Conservation (phyloP, 805 yeast genomes). For the Kluyveromyces dobzhanskii region DNA sequence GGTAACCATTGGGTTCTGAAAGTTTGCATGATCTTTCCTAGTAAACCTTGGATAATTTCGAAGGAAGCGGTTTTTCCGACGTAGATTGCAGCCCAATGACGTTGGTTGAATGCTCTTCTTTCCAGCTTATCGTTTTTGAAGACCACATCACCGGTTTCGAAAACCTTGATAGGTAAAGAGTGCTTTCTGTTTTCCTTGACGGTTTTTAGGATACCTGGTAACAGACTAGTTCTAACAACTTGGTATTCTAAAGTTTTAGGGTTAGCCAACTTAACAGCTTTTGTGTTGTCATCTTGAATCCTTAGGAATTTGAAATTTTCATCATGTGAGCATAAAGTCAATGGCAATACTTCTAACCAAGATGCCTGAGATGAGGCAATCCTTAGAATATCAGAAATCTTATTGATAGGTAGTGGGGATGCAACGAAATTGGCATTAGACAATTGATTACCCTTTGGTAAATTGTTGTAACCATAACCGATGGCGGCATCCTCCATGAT, state of each 20-base stretch:
- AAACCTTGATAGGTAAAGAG: conserved; percentile 87
- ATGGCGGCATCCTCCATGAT: conserved; percentile 98
- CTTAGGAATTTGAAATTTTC: conserved; percentile 89
- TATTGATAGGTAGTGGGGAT: conserved; percentile 83
- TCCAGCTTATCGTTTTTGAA: conserved; percentile 72
- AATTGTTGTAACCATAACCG: conserved; percentile 88
- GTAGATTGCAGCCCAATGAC: conserved; percentile 89
- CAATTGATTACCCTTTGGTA: conserved; percentile 70
- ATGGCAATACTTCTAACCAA: conserved; percentile 92
- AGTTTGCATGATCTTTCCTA: conserved; percentile 94
- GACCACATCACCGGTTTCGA: conserved; percentile 92
- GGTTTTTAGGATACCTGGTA: conserved; percentile 93
- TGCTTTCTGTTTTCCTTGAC: conserved; percentile 94
- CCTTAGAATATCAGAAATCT: conserved; percentile 84
- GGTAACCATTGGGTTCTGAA: conserved; percentile 81
- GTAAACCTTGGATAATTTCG: conserved; percentile 87
- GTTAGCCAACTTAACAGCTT: conserved; percentile 84
- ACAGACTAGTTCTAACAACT: conserved; percentile 89
- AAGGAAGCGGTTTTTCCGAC: conserved; percentile 96
- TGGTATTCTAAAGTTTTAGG: conserved; percentile 97
- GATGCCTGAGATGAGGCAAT: conserved; percentile 89
- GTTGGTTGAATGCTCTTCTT: conserved; percentile 84
- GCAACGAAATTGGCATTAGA: conserved; percentile 72
- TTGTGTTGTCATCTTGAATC: conserved; percentile 59
- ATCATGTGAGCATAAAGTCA: conserved; percentile 92